Percentiles rank a stretch among this genome's conserved stretches.
These are phyloP conservation scores for Marchantia polymorpha DNA, from an alignment of 225 moss, liverwort and hornwort genomes.

Conservation along the genomic window DNA sequence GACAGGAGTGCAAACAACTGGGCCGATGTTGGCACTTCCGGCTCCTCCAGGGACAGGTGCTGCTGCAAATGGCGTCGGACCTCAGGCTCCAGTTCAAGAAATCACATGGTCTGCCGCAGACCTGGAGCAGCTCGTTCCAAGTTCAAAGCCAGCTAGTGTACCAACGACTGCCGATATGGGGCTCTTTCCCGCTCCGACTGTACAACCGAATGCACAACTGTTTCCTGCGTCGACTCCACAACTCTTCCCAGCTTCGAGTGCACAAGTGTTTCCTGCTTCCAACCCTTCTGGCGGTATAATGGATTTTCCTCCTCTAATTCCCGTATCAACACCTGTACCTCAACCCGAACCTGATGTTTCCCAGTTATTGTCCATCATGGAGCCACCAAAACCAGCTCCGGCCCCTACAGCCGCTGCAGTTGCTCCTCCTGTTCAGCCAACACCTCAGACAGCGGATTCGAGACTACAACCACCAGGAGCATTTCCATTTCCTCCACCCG, in stretches of 20 bases:
- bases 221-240: background rate
- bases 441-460: constrained; percentile 3
- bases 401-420: background rate
- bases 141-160: constrained; percentile 11
- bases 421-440: constrained; percentile 15
- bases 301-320: constrained; percentile 12
- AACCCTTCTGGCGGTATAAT: constrained; percentile 16
- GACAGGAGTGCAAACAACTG: constrained; percentile 24
- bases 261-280: constrained; percentile 18
- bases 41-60: constrained; percentile 20
- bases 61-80: constrained; percentile 18
- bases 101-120: constrained; percentile 29
- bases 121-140: constrained; percentile 27
- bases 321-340: constrained; percentile 13
- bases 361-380: constrained; percentile 28
- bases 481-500: constrained; percentile 1
- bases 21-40: constrained; percentile 42
- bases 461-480: constrained; percentile 11
- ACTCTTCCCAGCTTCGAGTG: constrained; percentile 6
- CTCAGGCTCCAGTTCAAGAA: constrained; percentile 9
- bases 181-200: constrained; percentile 15
- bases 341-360: constrained; percentile 26
- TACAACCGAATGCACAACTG: background rate
- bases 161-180: constrained; percentile 9
- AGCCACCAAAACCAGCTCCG: constrained; percentile 7